Percentiles rank a stretch among this genome's conserved stretches.
These are phyloP conservation scores for Chionographis japonica DNA, from an alignment of 106 monocot species.

Conservation along the genomic window DNA sequence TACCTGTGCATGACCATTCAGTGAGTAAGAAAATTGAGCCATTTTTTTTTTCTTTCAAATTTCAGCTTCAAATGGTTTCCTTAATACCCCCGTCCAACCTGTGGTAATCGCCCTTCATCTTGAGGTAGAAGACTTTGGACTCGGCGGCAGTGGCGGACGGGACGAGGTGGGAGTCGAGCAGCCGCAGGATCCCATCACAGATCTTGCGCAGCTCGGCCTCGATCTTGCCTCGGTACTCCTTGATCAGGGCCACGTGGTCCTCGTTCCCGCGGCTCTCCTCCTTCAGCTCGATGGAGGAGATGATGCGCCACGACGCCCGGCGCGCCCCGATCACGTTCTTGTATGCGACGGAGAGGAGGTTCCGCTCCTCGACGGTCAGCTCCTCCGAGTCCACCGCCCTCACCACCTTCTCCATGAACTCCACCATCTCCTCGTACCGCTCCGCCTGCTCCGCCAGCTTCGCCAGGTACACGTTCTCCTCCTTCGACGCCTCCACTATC, in stretches of 20 bases:
- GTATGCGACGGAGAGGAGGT: conserved; percentile 49
- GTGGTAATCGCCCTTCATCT: conserved; percentile 68
- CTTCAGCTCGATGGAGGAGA: conserved; percentile 61
- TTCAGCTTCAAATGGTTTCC: neutral
- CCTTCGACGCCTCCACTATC: conserved; percentile 24
- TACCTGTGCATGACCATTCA: conserved; percentile 17
- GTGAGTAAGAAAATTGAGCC: neutral
- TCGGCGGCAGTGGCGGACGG: conserved; percentile 37
- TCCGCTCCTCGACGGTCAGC: conserved; percentile 52
- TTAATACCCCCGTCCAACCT: conserved; percentile 16
- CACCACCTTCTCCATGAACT: conserved; percentile 54
- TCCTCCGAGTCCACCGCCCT: conserved; percentile 42
- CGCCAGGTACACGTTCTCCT: conserved; percentile 48
- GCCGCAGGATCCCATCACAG: conserved; percentile 45
- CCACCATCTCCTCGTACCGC: conserved; percentile 65
- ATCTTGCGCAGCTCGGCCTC: conserved; percentile 49
- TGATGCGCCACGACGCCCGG: conserved; percentile 57
- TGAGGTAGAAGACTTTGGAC: conserved; percentile 53
- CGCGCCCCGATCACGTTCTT: conserved; percentile 53
- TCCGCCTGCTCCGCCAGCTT: conserved; percentile 55
- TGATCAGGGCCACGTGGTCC: conserved; percentile 37
- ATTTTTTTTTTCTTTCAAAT: neutral
- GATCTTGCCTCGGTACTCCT: conserved; percentile 48
- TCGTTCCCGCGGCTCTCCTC: conserved; percentile 51
- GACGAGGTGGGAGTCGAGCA: conserved; percentile 51